Conservation (phyloP, 2,329 filamentous ascomycete genomes). For the Claviceps sp. region DNA sequence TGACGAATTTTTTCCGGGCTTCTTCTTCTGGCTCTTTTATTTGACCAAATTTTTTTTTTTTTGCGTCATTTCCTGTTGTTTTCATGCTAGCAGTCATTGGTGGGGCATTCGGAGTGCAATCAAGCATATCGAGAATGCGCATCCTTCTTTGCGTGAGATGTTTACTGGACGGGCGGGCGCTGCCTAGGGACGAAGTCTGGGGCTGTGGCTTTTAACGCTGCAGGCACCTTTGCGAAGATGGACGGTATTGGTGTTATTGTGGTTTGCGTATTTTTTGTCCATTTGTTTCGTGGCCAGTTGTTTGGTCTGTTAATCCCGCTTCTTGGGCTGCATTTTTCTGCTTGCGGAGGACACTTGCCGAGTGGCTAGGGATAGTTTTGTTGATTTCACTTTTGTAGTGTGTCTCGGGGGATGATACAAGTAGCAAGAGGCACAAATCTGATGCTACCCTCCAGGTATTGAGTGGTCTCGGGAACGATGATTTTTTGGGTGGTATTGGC, state of each 20-base stretch:
- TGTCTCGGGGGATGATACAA: not conserved
- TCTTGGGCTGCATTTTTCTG: not conserved
- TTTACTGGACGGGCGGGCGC: too few relatives aligned
- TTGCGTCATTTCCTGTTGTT: too few relatives aligned
- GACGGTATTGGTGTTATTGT: not conserved
- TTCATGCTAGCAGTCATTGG: not conserved
- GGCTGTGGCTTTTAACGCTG: too few relatives aligned
- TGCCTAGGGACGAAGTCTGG: too few relatives aligned
- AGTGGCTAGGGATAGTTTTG: not conserved
- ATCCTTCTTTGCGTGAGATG: too few relatives aligned
- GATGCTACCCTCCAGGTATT: not conserved
- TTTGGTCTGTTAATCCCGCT: not conserved
- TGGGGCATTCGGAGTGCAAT: not conserved
- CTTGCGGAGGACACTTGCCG: not conserved
- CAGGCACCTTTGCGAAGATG: too few relatives aligned
- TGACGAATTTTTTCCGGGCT: conserved; percentile 3
- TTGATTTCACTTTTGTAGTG: not conserved
- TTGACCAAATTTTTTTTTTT: not conserved
- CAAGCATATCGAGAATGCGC: not conserved
- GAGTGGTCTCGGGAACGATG: not conserved
- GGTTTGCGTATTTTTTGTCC: too few relatives aligned
- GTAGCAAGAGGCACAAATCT: not conserved
- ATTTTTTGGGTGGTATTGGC: too few relatives aligned
- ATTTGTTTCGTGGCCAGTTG: too few relatives aligned
- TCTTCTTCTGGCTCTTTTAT: not conserved